Base-by-base conservation (phyloP, 805 yeast species). In the Pichia eremophila region DNA sequence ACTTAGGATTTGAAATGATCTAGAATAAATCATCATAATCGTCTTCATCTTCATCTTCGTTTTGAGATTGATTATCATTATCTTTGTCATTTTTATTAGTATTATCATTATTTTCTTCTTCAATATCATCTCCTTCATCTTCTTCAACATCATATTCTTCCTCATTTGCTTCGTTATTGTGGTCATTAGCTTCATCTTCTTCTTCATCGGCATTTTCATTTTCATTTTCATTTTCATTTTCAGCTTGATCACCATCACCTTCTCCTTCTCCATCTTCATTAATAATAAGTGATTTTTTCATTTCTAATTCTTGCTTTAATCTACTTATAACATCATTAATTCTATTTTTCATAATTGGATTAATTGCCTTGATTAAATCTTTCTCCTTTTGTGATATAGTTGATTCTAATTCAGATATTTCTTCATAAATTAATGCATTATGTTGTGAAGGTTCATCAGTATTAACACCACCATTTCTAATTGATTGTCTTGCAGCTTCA, bases 281-380 rank as follows among this genome's bases (percentile, higher is more conserved):
- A 10, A 46, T 36, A 10, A 89, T 69, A 57, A 83, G 88, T 50
- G 81, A 72, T 65, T 75, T 77, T 69, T 91, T 93, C 59, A 80
- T 73, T 46, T 88, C 96, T 50, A 88, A 73, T 57, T 91, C 96
- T 46, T 82, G 80, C 63, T 80, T 81, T 59, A 93, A 73, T 51
- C 90, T 81, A 49, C 74, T 76, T 45, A 87, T 85, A 45, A 84
- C 89, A 54, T 85, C 93, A 57, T 82, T 74, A 62, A 90, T 85
- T 67, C 97, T 82, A 64, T 83, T 85, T 59, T 83, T 80, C 78
- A 93, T 74, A 67, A 91, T 83, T 56, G 91, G 90, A 60, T 88
- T 88, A 44, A 80, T 74, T 17, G 90, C 89, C 54, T 81, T 80
- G 19, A 74, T 78, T 43, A 87, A 76, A 57, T 85, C 89, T 41